Evolutionary conservation across 352 stramenopile species (phyloP).

Genomic region (Globisporangium nodosum): DNA sequence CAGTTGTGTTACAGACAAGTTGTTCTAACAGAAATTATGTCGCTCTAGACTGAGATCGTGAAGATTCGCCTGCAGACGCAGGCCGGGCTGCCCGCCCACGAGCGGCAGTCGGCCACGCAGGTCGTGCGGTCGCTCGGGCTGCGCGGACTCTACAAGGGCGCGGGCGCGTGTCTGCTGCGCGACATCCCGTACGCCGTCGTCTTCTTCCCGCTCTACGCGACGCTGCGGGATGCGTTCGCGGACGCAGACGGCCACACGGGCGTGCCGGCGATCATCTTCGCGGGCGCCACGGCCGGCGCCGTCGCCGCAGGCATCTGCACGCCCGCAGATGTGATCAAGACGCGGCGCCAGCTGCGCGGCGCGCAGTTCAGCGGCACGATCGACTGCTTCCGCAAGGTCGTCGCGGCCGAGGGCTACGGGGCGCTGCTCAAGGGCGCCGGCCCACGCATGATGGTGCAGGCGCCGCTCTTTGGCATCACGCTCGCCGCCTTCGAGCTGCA

Average conservation of each 20-base stretch:
- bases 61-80: conserved; percentile 91
- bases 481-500: conserved; percentile 83
- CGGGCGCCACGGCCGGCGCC: conserved; percentile 55
- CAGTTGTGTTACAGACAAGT: background rate
- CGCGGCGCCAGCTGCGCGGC: conserved; percentile 73
- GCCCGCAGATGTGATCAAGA: conserved; percentile 88
- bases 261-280: conserved; percentile 53
- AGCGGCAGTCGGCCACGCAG: conserved; percentile 52
- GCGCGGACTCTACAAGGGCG: conserved; percentile 82
- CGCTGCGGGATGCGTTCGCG: conserved; percentile 40
- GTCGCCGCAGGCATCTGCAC: conserved; percentile 55
- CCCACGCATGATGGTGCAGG: conserved; percentile 86
- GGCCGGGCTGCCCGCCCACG: conserved; percentile 47
- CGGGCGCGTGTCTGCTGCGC: conserved; percentile 81
- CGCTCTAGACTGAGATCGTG: conserved; percentile 79
- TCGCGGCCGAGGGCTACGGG: conserved; percentile 63
- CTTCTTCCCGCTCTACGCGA: conserved; percentile 91
- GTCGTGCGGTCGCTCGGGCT: conserved; percentile 70
- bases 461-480: conserved; percentile 82
- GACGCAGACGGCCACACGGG: conserved; percentile 52
- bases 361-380: conserved; percentile 75
- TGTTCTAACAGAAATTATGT: conserved; percentile 3
- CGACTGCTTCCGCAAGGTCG: conserved; percentile 81
- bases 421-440: conserved; percentile 84
- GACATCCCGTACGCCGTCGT: conserved; percentile 92